These are phyloP conservation scores for Moesziomyces parantarcticus DNA, from an alignment of 1,284 basidiomycete genomes.

Conservation along the genomic window DNA sequence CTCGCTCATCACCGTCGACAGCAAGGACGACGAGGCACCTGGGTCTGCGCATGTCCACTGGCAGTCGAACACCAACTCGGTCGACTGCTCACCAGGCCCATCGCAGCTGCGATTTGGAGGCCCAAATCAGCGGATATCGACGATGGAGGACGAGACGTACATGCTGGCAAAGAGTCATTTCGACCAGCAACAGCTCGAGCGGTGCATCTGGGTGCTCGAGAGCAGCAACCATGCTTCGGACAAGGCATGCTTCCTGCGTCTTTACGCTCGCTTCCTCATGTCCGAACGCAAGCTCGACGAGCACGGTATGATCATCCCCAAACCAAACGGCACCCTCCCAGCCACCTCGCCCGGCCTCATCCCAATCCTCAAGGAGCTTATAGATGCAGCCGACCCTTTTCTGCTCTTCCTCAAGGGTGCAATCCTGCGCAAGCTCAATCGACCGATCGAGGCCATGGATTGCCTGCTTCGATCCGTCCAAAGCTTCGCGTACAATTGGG, in stretches of 20 bases:
- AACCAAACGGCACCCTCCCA: constrained; percentile 44
- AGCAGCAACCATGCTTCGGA: constrained; percentile 21
- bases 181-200: constrained; percentile 81
- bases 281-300: constrained; percentile 58
- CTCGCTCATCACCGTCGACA: constrained; percentile 48
- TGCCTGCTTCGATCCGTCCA: constrained; percentile 81
- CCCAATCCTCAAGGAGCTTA: constrained; percentile 56
- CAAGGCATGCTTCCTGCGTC: constrained; percentile 80
- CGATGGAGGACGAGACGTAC: constrained; percentile 71
- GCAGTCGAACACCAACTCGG: constrained; percentile 47
- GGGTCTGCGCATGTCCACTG: constrained; percentile 50
- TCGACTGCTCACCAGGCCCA: constrained; percentile 35
- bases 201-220: constrained; percentile 73
- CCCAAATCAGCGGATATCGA: not conserved
- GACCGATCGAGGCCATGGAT: constrained; percentile 79
- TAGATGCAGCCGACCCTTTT: constrained; percentile 55
- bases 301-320: constrained; percentile 51
- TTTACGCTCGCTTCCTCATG: constrained; percentile 82
- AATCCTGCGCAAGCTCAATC: constrained; percentile 63
- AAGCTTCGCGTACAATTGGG: constrained; percentile 94
- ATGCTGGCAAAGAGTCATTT: constrained; percentile 80
- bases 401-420: constrained; percentile 66
- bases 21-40: constrained; percentile 25
- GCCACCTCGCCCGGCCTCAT: constrained; percentile 46
- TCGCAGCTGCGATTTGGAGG: constrained; percentile 12